Evolutionary conservation across 306 rosid species (phyloP).

Genomic region (Castanea mollissima): DNA sequence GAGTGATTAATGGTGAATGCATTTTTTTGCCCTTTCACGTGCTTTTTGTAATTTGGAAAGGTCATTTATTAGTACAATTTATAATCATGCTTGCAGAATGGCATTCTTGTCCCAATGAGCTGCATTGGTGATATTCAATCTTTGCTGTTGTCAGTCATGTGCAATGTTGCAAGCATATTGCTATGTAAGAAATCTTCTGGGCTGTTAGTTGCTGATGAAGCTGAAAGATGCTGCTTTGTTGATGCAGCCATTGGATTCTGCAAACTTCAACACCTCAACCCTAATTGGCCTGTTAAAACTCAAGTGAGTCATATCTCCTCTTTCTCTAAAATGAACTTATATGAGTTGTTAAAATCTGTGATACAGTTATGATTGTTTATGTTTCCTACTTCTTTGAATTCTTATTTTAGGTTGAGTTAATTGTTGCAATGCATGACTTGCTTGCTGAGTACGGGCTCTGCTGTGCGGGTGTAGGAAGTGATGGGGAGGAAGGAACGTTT

Average conservation of each 20-base stretch:
- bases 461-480: constrained; percentile 76
- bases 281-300: constrained; percentile 53
- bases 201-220: constrained; percentile 48
- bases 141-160: constrained; percentile 73
- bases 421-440: constrained; percentile 89
- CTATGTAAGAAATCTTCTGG: constrained; percentile 55
- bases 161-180: constrained; percentile 59
- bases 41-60: constrained; percentile 13
- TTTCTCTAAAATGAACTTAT: constrained; percentile 20
- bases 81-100: constrained; percentile 58
- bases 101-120: constrained; percentile 40
- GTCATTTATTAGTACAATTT: constrained; percentile 24
- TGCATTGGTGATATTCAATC: constrained; percentile 73
- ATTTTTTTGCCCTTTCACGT: constrained; percentile 20
- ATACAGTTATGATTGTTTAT: constrained; percentile 11
- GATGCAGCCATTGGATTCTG: constrained; percentile 84
- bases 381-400: constrained; percentile 19
- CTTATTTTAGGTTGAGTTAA: constrained; percentile 75
- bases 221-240: constrained; percentile 73
- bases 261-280: constrained; percentile 88
- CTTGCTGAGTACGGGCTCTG: constrained; percentile 96
- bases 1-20: constrained; percentile 1
- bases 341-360: constrained; percentile 21
- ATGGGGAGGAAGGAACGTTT: constrained; percentile 85
- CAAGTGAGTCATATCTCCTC: constrained; percentile 57